These are phyloP conservation scores for Pezizomycotina sp. DNA, from an alignment of 2,329 filamentous ascomycete species.

Conservation along the genomic window DNA sequence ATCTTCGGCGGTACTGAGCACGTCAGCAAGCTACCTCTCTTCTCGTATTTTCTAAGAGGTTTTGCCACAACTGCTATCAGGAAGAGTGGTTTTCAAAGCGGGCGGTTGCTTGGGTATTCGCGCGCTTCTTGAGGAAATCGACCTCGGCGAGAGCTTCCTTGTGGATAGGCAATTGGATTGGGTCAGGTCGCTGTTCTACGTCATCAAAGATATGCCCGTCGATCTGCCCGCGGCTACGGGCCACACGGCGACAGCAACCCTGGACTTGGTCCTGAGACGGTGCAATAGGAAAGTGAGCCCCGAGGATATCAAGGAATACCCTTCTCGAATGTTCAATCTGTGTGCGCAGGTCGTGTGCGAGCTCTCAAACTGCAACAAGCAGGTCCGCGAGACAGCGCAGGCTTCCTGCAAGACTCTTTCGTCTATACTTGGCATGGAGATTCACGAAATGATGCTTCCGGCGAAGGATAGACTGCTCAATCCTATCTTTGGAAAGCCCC, in stretches of 20 bases:
- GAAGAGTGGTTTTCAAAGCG: slow-evolving; percentile 99
- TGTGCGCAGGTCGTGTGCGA: slow-evolving; percentile 77
- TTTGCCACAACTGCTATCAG: slow-evolving; percentile 89
- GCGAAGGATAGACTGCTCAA: slow-evolving; percentile 79
- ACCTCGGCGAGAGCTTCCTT: slow-evolving; percentile 72
- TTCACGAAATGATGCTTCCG: slow-evolving; percentile 75
- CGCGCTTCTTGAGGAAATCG: slow-evolving; percentile 66
- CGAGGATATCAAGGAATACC: slow-evolving; percentile 54
- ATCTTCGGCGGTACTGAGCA: slow-evolving; percentile 63
- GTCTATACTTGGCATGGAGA: slow-evolving; percentile 56
- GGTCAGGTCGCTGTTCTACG: slow-evolving; percentile 79
- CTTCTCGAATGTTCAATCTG: slow-evolving; percentile 53
- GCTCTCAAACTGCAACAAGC: slow-evolving; percentile 85
- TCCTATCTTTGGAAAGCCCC: slow-evolving; percentile 86
- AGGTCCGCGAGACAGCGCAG: slow-evolving; percentile 77
- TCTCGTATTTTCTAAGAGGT: slow-evolving; percentile 66
- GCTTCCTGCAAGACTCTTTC: slow-evolving; percentile 66
- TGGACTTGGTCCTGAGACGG: slow-evolving; percentile 60
- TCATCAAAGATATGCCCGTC: slow-evolving; percentile 94
- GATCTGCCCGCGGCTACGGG: slow-evolving; percentile 85
- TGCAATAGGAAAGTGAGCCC: slow-evolving; percentile 68
- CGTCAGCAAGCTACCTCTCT: slow-evolving; percentile 65
- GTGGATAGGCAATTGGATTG: slow-evolving; percentile 70
- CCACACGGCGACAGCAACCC: slow-evolving; percentile 61
- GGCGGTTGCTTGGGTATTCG: slow-evolving; percentile 83